Evolutionary conservation across 2,329 filamentous ascomycete species (phyloP), one percentile per base, ranked within the genome.

Genomic region (Rugonectria rugulosa): DNA sequence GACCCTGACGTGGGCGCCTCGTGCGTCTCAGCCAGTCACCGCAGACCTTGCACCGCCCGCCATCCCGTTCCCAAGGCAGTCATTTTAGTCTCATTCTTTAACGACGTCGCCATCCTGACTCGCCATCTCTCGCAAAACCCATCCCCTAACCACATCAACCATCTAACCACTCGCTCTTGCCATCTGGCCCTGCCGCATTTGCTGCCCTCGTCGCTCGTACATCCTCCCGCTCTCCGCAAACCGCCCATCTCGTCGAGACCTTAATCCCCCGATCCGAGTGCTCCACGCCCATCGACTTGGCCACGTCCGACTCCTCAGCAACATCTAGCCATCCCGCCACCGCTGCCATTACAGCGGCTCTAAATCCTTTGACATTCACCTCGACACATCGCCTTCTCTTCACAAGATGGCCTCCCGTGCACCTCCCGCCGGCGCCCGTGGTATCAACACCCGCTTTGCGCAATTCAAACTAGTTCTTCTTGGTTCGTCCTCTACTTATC

Each of bases 381-480:
- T 65, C 59, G 56, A 66, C 65, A 53, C 36, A 40, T 60, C 63
- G 66, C 63, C 63, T 62, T 63, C 62, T 54, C 55, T 57, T 41
- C 43, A 65, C 73, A 81, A 69, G 75, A 98, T 98, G 94, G 90
- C 93, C 78, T 85, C 90, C 76, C 88, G 92, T 87, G 87, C 87
- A 79, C 88, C 77, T 69, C 79, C 82, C 66, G 79, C 82, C 70
- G 83, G 82, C 69, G 78, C 81, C 67, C 83, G 84, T 69, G 84
- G 82, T 72, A 78, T 82, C 83, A 86, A 88, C 87, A 86, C 90
- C 77, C 88, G 94, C 72, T 98, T 99, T 78, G 94, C 95, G 70
- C 95, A 99, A 84, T 99, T 99, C 81, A 99, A 99, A 84, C 86
- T 99, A 69, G 95, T 99, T 65, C 83, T 99, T 72, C 84, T 99